These are phyloP conservation scores for Penicillium sp. DNA, from an alignment of 2,329 filamentous ascomycete genomes.

Conservation along the genomic window DNA sequence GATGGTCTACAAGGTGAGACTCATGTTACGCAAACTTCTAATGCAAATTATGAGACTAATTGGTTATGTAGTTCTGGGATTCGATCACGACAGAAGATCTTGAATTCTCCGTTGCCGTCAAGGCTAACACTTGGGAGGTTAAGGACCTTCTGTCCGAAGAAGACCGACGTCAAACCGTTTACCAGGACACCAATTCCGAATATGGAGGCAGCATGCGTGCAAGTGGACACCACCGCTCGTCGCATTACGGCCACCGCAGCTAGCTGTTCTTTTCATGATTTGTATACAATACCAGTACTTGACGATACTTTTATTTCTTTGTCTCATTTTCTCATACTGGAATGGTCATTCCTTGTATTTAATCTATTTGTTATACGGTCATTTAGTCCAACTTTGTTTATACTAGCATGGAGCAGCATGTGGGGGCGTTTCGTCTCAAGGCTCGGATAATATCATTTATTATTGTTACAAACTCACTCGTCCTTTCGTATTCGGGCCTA, in stretches of 20 bases:
- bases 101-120: constrained; percentile 94
- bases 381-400: not conserved
- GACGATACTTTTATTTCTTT: constrained; percentile 9
- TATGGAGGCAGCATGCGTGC: constrained; percentile 46
- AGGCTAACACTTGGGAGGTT: constrained; percentile 97
- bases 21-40: not conserved
- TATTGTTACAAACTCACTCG: not conserved
- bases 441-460: not conserved
- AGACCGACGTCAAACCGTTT: constrained; percentile 71
- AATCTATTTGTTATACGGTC: not conserved
- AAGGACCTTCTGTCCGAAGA: constrained; percentile 86
- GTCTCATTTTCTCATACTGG: constrained; percentile 4
- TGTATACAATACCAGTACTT: constrained; percentile 18
- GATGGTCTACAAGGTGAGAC: constrained; percentile 95
- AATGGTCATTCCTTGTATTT: not conserved
- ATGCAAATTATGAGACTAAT: constrained; percentile 26
- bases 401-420: not conserved
- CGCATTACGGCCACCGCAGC: constrained; percentile 39
- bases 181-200: constrained; percentile 58
- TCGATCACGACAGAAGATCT: constrained; percentile 98
- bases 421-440: not conserved
- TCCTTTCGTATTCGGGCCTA: not conserved
- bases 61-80: constrained; percentile 81
- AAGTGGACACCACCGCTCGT: constrained; percentile 36
- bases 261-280: constrained; percentile 16